Conservation (phyloP, 306 rosid genomes). For the Prunus dulcis region DNA sequence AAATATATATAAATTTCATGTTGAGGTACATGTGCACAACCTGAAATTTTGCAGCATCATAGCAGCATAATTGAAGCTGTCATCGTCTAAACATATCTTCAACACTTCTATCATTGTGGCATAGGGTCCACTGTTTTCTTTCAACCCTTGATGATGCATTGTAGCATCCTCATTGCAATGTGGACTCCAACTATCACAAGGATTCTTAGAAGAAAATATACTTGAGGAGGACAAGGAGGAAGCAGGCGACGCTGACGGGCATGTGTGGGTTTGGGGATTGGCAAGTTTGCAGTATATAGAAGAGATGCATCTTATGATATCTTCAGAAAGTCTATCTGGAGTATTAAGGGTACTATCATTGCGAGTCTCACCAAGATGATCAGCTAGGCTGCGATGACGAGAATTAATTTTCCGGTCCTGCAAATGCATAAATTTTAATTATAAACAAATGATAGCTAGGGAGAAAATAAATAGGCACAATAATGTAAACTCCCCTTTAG, state of each 20-base stretch:
- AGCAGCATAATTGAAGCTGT: conserved; percentile 29
- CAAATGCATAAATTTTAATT: not conserved
- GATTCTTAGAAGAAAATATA: conserved; percentile 29
- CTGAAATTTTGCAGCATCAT: conserved; percentile 36
- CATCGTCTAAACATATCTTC: conserved; percentile 29
- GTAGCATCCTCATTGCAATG: conserved; percentile 18
- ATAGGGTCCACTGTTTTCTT: conserved; percentile 11
- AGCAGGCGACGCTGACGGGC: conserved; percentile 23
- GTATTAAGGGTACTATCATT: conserved; percentile 10
- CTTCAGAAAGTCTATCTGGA: conserved; percentile 41
- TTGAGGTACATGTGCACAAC: not conserved
- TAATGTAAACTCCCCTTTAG: not conserved
- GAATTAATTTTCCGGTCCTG: conserved; percentile 20
- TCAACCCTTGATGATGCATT: not conserved
- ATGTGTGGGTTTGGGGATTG: conserved; percentile 14
- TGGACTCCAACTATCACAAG: conserved; percentile 36
- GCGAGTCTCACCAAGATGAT: conserved; percentile 33
- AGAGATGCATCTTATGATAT: conserved; percentile 38
- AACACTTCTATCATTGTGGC: conserved; percentile 31
- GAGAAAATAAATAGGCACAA: not conserved
- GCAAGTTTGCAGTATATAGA: conserved; percentile 40
- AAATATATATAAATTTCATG: not conserved
- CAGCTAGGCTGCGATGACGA: conserved; percentile 34
- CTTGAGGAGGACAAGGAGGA: conserved; percentile 33
- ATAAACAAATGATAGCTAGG: not conserved